Conservation (phyloP, 345 rosid genomes). For the Populus tremula region DNA sequence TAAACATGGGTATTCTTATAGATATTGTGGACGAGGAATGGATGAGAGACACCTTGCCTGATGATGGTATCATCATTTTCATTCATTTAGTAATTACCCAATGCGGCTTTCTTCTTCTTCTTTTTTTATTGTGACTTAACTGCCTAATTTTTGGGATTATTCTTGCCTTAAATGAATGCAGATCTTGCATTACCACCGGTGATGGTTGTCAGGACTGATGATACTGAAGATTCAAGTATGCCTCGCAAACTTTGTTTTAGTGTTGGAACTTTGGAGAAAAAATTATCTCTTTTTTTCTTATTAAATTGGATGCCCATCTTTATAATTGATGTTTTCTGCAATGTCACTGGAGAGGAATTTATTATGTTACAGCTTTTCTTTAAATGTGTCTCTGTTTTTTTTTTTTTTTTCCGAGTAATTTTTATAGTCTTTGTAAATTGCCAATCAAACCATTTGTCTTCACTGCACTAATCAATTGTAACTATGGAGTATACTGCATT, state of each 20-base stretch:
- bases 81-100: not conserved
- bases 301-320: not conserved
- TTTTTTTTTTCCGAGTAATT: no score
- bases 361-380: no score
- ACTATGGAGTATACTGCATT: no score
- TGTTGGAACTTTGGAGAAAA: not conserved
- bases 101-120: not conserved
- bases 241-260: not conserved
- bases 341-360: not conserved
- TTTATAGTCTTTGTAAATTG: not conserved
- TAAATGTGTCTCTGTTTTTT: not conserved
- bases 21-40: slow-evolving; percentile 94
- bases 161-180: slow-evolving; percentile 33
- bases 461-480: no score
- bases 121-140: not conserved
- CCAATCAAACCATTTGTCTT: no score
- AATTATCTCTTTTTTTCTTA: not conserved
- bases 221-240: slow-evolving; percentile 90
- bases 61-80: slow-evolving; percentile 59
- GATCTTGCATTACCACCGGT: slow-evolving; percentile 83
- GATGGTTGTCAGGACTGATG: slow-evolving; percentile 68
- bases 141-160: not conserved
- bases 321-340: not conserved
- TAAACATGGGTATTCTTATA: slow-evolving; percentile 72
- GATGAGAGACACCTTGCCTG: slow-evolving; percentile 91